Base-by-base conservation (phyloP, 1,284 basidiomycete species). In the Apiotrichum akiyoshidainum region DNA sequence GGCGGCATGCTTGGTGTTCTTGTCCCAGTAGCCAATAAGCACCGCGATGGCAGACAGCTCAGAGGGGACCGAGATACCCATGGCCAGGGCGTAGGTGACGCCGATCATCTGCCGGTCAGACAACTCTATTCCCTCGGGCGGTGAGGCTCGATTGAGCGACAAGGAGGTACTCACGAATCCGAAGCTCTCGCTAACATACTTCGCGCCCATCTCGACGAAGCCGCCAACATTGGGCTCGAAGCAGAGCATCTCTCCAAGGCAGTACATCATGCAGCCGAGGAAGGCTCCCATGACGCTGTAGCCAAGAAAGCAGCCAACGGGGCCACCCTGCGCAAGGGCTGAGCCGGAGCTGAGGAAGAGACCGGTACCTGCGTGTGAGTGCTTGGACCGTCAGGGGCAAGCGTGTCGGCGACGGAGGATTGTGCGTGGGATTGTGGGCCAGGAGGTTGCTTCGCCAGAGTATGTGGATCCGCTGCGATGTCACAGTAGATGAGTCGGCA, bases 11-110 rank as follows among this genome's bases (percentile, higher is more conserved):
- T 47, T 55, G 14, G 21, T 31, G 46, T 57, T 76, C 12, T 66
- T 52, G 71, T 90, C 87, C 90, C 90, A 92, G 78, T 86, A 92
- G 2, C 84, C 83, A 59, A 91, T 79, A 45, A 93, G 76, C 54
- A 91, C 83, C 34, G 84, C 81, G 7, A 88, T 86, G 1, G 90
- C 89, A 2, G 86, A 86, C 55, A 92, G 81, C 75, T 93, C 90
- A 34, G 86, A 84, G 12, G 64, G 59, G 8, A 54, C 50, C 19
- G 60, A 54, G 21, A 68, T 54, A 35, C 61, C 56, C 46, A 63
- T 61, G 41, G 60, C 64, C 57, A 68, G 55, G 11, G 44, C 55
- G 46, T 55, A 54, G 33, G 42, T 56, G 55, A 66, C 33, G 12
- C 65, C 65, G 52, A 63, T 63, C 57, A 61, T 57, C 26, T 31